Evolutionary conservation across 495 filamentous ascomycete genomes (phyloP).

Genomic region (Glonium stellatum): DNA sequence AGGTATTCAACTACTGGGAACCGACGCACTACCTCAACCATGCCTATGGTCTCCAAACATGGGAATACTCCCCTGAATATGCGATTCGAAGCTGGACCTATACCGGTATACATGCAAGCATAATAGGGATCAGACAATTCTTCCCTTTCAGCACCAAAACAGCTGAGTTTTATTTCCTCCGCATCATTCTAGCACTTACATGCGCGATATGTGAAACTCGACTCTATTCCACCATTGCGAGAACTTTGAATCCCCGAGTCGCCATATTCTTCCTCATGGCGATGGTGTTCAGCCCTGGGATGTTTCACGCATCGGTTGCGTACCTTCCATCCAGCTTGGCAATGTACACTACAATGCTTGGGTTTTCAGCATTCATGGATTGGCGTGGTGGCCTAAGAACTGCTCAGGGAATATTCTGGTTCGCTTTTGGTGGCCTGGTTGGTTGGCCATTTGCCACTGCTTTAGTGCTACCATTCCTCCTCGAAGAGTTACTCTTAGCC

Average conservation of each 20-base stretch:
- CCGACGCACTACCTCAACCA: constrained; percentile 90
- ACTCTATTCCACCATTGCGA: constrained; percentile 68
- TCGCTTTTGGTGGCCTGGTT: constrained; percentile 78
- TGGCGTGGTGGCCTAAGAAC: constrained; percentile 69
- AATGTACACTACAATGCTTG: constrained; percentile 90
- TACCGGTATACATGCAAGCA: constrained; percentile 69
- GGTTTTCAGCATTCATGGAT: constrained; percentile 81
- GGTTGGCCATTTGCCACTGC: constrained; percentile 94
- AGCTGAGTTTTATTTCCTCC: constrained; percentile 80
- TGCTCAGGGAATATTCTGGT: constrained; percentile 80
- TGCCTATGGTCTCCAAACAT: constrained; percentile 91
- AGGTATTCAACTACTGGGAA: constrained; percentile 99
- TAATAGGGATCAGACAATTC: constrained; percentile 57
- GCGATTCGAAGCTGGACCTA: constrained; percentile 97
- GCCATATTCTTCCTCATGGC: constrained; percentile 75
- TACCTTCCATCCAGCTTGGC: constrained; percentile 93
- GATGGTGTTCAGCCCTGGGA: constrained; percentile 72
- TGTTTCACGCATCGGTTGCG: constrained; percentile 81
- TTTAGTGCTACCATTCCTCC: constrained; percentile 70
- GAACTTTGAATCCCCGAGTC: constrained; percentile 67
- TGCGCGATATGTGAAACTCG: constrained; percentile 77
- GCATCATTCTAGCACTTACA: constrained; percentile 60
- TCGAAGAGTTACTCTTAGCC: constrained; percentile 66
- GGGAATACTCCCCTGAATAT: constrained; percentile 97
- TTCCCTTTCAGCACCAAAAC: constrained; percentile 53